phyloP scores from a whole-genome alignment of 306 rosid species.

The Sphenostylis stenocarpa region DNA sequence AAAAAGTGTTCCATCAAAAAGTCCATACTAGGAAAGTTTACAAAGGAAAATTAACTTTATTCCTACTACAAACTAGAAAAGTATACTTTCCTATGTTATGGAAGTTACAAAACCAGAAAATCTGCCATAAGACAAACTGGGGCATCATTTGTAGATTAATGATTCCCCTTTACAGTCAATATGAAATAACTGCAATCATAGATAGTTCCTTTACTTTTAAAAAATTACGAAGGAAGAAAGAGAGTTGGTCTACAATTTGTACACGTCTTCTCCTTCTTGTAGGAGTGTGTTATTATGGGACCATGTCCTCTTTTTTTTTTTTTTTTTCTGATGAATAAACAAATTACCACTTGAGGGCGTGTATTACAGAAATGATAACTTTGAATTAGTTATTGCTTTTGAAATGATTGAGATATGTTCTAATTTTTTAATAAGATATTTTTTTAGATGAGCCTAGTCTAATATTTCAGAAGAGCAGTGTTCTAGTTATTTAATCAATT shows the following conservation, averaged over 20 bases:
- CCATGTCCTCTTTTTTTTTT: slow-evolving; percentile 15
- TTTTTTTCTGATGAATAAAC: slow-evolving; percentile 17
- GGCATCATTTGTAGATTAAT: slow-evolving; percentile 1
- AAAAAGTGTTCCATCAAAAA: slow-evolving; percentile 14
- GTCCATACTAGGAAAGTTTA: not conserved
- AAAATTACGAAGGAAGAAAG: not conserved
- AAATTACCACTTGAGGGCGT: slow-evolving; percentile 31
- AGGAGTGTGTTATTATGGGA: slow-evolving; percentile 19
- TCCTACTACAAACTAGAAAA: slow-evolving; percentile 11
- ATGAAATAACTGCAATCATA: slow-evolving; percentile 30
- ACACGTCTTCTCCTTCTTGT: slow-evolving; percentile 9
- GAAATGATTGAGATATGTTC: not conserved
- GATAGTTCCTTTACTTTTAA: not conserved
- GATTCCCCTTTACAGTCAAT: slow-evolving; percentile 36
- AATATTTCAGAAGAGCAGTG: slow-evolving; percentile 8
- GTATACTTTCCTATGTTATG: slow-evolving; percentile 23
- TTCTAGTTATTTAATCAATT: not conserved
- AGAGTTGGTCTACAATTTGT: slow-evolving; percentile 25
- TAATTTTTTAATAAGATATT: not conserved
- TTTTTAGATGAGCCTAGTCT: slow-evolving; percentile 10
- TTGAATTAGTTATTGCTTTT: slow-evolving; percentile 3
- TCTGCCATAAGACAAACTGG: slow-evolving; percentile 27
- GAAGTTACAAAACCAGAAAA: slow-evolving; percentile 25
- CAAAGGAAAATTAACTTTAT: slow-evolving; percentile 29
- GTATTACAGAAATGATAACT: slow-evolving; percentile 12